Base-by-base conservation (phyloP, 306 rosid species). In the Dryas alaskensis region DNA sequence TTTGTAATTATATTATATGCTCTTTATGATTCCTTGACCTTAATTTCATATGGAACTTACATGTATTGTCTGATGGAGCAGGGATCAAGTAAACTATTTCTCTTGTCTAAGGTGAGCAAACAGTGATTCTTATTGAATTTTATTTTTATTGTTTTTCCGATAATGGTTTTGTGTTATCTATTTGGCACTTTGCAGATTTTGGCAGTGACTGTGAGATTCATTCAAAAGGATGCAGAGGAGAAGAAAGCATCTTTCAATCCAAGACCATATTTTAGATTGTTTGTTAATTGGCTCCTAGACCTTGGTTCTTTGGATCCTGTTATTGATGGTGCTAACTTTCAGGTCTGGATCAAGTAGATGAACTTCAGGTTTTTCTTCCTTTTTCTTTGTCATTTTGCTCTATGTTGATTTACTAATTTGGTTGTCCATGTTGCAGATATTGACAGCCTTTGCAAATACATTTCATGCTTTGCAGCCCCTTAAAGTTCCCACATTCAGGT, bases 401-500 rank as follows among this genome's bases (percentile, higher is more conserved):
- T 42, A 55, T 12, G 14, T 78, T 57, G 62, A 54, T 74, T 69
- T 69, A 76, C 78, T 79, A 40, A 76, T 59, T 69, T 48, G 43
- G 49, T 80, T 66, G 27, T 53, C 8, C 69, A 10, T 78, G 37
- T 72, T 83, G 80, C 97, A 95, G 99, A 88, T 95, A 70, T 87
- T 95, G 87, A 84, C 88, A 57, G 77, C 81, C 37, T 92, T 90
- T 73, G 97, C 98, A 68, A 90, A 86, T 78, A 90, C 98, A 76
- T 95, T 90, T 81, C 97, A 95, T 87, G 89, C 89, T 61, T 81
- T 95, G 82, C 99, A 95, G 81, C 99, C 98, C 66, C 96, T 92
- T 74, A 88, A 90, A 77, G 90, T 95, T 82, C 97, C 98, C 73
- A 85, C 87, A 53, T 95, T 95, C 97, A 95, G 99, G 98, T 95